These are phyloP conservation scores for Fraxinus latifolia DNA, from an alignment of 305 asterid genomes.

Conservation along the genomic window DNA sequence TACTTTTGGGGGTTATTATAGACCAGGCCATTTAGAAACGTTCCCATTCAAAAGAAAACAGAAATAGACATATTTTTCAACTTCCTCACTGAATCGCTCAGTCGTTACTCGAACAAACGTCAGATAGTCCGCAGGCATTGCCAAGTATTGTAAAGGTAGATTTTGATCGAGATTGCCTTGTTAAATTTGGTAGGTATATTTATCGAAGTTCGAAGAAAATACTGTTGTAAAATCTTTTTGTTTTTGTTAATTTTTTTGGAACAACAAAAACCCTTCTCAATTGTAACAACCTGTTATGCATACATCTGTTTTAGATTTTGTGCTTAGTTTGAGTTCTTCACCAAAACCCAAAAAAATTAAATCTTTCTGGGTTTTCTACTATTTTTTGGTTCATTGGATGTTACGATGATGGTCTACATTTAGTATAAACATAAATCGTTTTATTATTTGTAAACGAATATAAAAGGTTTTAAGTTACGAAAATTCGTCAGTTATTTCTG, in stretches of 20 bases:
- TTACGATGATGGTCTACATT: background rate
- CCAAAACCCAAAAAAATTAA: background rate
- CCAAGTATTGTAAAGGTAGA: background rate
- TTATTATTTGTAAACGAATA: background rate
- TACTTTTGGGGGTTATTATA: background rate
- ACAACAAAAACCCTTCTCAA: constrained; percentile 8
- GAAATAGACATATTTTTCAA: background rate
- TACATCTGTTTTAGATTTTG: constrained; percentile 1
- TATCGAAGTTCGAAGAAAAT: background rate
- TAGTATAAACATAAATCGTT: background rate
- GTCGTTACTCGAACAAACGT: background rate
- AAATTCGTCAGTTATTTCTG: background rate
- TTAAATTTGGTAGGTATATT: background rate
- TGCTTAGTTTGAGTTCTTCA: constrained; percentile 1
- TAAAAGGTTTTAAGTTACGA: background rate
- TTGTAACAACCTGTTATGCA: constrained; percentile 1
- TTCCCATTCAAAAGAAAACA: background rate
- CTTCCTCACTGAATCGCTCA: background rate
- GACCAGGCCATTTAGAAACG: background rate
- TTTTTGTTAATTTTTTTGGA: background rate
- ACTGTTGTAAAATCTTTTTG: background rate
- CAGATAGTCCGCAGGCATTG: background rate
- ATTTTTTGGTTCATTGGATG: background rate
- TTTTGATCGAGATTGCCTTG: background rate
- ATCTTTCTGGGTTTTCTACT: constrained; percentile 11